Evolutionary conservation across 257 asterid genomes (phyloP).

Genomic region (Solanum sparsipilum): DNA sequence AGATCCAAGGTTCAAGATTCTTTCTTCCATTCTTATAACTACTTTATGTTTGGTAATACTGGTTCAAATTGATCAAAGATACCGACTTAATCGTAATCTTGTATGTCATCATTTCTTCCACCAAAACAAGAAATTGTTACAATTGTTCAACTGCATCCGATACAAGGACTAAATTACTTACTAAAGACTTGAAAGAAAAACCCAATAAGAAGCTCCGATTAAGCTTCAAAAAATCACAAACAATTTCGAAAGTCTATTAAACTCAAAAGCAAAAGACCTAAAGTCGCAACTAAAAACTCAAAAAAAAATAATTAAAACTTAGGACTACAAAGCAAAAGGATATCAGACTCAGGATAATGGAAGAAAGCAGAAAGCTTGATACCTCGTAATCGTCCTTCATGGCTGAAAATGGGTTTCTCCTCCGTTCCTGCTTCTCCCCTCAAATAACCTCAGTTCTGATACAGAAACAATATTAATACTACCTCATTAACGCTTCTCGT

Average conservation of each 20-base stretch:
- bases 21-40: background rate
- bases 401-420: background rate
- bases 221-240: background rate
- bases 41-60: background rate
- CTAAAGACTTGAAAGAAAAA: background rate
- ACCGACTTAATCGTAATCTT: background rate
- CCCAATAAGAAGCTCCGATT: background rate
- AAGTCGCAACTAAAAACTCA: background rate
- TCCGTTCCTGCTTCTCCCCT: background rate
- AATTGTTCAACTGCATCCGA: background rate
- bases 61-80: background rate
- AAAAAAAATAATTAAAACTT: background rate
- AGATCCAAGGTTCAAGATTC: background rate
- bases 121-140: background rate
- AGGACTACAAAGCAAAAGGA: background rate
- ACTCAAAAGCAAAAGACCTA: background rate
- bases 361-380: background rate
- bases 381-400: constrained; percentile 28
- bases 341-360: background rate
- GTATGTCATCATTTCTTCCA: background rate
- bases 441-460: no score
- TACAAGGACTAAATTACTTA: background rate
- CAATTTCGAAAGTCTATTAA: background rate
- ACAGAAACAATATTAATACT: no score
- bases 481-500: background rate